These are phyloP conservation scores for Aspergillaceae sp. DNA, from an alignment of 2,329 filamentous ascomycete genomes.

Conservation along the genomic window DNA sequence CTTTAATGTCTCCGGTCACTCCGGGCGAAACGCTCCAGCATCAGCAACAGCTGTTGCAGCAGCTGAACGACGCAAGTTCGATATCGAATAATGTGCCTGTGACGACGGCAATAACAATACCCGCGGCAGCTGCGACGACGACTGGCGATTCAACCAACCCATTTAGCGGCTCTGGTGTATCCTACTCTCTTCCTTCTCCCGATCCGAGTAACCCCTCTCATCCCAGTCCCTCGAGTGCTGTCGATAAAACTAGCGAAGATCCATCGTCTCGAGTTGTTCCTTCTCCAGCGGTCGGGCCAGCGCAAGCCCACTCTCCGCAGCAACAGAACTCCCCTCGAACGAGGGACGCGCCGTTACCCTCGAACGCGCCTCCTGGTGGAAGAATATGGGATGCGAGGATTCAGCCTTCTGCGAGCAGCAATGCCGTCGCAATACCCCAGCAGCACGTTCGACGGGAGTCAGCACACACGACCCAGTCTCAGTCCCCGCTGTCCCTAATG, in stretches of 20 bases:
- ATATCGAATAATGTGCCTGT: neutral
- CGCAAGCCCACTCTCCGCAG: conserved; percentile 40
- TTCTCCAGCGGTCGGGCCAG: conserved; percentile 47
- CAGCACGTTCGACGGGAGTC: neutral
- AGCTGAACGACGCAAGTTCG: neutral
- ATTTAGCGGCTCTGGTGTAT: neutral
- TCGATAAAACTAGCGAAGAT: conserved; percentile 8
- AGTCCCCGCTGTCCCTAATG: neutral
- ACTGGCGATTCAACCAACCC: neutral
- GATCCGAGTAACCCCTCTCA: conserved; percentile 20
- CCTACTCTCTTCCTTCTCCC: conserved; percentile 20
- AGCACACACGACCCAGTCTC: neutral
- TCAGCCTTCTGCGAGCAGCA: too few relatives aligned
- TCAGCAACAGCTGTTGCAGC: neutral
- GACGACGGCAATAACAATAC: neutral
- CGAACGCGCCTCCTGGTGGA: neutral
- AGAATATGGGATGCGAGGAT: too few relatives aligned
- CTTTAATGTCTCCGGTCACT: conserved; percentile 16
- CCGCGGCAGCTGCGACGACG: neutral
- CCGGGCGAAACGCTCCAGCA: conserved; percentile 7
- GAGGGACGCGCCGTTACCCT: neutral
- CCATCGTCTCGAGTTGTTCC: conserved; percentile 37
- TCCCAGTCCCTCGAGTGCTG: conserved; percentile 16
- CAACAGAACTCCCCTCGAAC: neutral
- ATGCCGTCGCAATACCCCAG: neutral